Evolutionary conservation across 768 basidiomycete genomes (phyloP).

Genomic region (Pisolithus orientalis): DNA sequence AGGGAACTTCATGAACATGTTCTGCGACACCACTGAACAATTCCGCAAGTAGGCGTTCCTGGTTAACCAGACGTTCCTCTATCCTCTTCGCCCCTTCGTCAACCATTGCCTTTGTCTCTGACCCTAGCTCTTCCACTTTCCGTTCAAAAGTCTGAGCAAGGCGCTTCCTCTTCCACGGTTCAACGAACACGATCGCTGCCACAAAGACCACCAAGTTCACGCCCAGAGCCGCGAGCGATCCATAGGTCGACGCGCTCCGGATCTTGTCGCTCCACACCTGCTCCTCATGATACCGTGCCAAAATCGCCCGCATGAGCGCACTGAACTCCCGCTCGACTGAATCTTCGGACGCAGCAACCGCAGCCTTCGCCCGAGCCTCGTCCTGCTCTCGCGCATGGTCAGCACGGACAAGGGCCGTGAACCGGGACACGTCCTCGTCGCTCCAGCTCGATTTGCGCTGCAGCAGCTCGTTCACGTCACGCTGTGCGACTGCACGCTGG

Average conservation of each 20-base stretch:
- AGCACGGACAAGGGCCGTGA: conserved; percentile 84
- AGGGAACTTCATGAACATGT: conserved; percentile 8
- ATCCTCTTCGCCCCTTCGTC: conserved; percentile 45
- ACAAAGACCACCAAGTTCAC: conserved; percentile 90
- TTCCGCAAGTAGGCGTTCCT: conserved; percentile 32
- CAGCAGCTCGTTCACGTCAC: conserved; percentile 92
- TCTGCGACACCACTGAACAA: conserved; percentile 16
- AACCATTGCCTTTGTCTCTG: conserved; percentile 35
- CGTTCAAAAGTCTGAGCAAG: conserved; percentile 87
- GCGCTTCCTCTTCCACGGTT: conserved; percentile 91
- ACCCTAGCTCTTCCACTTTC: conserved; percentile 59
- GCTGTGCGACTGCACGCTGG: conserved; percentile 78
- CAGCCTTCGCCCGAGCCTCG: conserved; percentile 63
- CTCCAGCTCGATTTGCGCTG: conserved; percentile 93
- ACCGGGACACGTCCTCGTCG: conserved; percentile 79
- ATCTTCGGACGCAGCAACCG: conserved; percentile 64
- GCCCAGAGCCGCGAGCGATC: conserved; percentile 75
- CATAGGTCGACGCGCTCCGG: conserved; percentile 90
- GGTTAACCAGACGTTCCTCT: conserved; percentile 41
- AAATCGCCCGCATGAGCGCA: conserved; percentile 81
- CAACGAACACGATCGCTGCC: conserved; percentile 83
- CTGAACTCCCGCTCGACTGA: conserved; percentile 84
- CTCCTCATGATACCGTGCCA: conserved; percentile 94
- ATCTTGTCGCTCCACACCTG: conserved; percentile 99
- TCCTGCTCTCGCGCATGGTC: conserved; percentile 85